Base-by-base conservation (phyloP, 2,329 filamentous ascomycete species). In the Scortechinia acanthostroma region DNA sequence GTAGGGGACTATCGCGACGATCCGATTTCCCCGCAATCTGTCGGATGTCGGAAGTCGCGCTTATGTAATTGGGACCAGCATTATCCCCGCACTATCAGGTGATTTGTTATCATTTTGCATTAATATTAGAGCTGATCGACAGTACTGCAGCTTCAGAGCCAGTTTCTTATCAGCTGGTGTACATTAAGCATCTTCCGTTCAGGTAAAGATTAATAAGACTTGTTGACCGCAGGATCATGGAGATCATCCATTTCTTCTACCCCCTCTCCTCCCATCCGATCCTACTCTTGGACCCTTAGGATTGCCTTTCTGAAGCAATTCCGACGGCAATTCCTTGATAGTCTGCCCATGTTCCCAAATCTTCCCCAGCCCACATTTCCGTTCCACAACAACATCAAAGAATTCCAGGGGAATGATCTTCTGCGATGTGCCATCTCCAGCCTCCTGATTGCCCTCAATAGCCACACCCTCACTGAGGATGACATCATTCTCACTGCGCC, bases 371-470 rank as follows among this genome's bases (percentile, higher is more conserved):
- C 35, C 35, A 10, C 6, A 6, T 19, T 40, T 40, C 35, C 35
- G 6, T 19, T 40, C 35, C 35, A 40, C 35, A 40, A 40, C 35
- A 10, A 40, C 35, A 40, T 40, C 35, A 19, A 40, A 40, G 17
- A 40, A 40, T 6, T 40, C 35, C 35, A 40, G 6, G 10, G 35
- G 17, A 10, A 40, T 17, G 20, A 40, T 6, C 10, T 19, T 40
- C 10, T 6, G 17, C 14, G 6, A 19, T 6, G 14, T 40, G 6
- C 35, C 35, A 40, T 19, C 17, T 6, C 10, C 35, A 19, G 14
- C 35, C 14, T 40, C 35, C 17, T 40, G 14, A 10, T 19, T 40
- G 13, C 13, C 6, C n/a, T n/a, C n/a, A 10, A 30, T 30, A 17
- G 35, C 10, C 10, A 40, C 6, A 6, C 35, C 35, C 17, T 40